Percentiles rank a stretch among this genome's conserved stretches.
These are phyloP conservation scores for Fusarium fujikuroi DNA, from an alignment of 2,329 filamentous ascomycete species.

Conservation along the genomic window DNA sequence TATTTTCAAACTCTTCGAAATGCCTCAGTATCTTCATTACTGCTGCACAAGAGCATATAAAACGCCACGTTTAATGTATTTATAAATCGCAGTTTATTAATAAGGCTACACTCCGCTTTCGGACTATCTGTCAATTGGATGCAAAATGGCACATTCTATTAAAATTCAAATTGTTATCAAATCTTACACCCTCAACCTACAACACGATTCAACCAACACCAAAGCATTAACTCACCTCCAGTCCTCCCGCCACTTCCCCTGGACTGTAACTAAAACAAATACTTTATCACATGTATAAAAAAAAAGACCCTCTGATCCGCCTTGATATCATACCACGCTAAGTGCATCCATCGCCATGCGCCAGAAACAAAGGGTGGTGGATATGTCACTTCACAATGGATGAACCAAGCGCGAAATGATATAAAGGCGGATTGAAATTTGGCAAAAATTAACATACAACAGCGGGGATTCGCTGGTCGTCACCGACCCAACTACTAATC, in stretches of 20 bases:
- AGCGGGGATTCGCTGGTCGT: slow-evolving; percentile 1
- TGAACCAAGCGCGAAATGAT: background rate
- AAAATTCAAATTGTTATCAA: no score
- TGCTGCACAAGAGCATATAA: background rate
- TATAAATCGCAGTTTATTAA: accelerated
- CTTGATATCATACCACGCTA: background rate
- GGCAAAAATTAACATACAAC: background rate
- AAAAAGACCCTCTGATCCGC: background rate
- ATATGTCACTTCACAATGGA: no score
- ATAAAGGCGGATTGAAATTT: background rate
- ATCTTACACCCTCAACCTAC: background rate
- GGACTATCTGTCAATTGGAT: accelerated
- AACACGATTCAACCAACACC: background rate
- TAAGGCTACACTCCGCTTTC: accelerated
- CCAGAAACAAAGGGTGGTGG: background rate
- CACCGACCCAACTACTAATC: slow-evolving; percentile 4
- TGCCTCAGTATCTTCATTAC: no score
- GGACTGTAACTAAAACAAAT: no score
- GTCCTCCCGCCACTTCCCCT: no score
- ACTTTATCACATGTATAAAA: accelerated
- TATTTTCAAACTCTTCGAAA: background rate
- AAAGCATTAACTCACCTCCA: background rate
- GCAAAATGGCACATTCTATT: accelerated
- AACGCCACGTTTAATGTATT: background rate
- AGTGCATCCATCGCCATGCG: background rate